Percentiles rank a stretch among this genome's conserved stretches.
These are phyloP conservation scores for Lyophyllum atratum DNA, from an alignment of 768 basidiomycete genomes.

Conservation along the genomic window DNA sequence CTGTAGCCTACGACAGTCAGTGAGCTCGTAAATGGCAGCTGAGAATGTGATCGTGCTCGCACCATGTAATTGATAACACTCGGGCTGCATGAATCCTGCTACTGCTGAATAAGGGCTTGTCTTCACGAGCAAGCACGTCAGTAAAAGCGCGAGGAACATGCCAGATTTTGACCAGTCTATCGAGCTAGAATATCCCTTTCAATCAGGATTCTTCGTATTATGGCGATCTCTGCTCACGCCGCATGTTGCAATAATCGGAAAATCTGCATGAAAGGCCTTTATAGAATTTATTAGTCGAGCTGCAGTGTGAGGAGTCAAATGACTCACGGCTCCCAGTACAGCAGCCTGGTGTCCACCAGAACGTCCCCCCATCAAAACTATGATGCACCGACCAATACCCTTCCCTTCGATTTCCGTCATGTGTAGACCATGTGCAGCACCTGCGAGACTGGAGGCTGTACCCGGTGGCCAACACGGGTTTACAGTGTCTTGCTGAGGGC, in stretches of 20 bases:
- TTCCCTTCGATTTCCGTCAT: slow-evolving; percentile 59
- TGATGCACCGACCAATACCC: slow-evolving; percentile 64
- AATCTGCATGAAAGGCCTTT: slow-evolving; percentile 68
- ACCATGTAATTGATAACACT: slow-evolving; percentile 69
- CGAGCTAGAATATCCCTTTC: slow-evolving; percentile 48
- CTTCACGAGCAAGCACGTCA: slow-evolving; percentile 54
- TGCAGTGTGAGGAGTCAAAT: slow-evolving; percentile 18
- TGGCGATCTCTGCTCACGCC: slow-evolving; percentile 49
- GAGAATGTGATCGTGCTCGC: neutral
- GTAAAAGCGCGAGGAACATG: slow-evolving; percentile 42
- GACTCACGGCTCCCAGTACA: slow-evolving; percentile 60
- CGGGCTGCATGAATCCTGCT: slow-evolving; percentile 65
- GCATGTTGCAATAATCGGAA: slow-evolving; percentile 74
- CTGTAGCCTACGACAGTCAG: slow-evolving; percentile 45
- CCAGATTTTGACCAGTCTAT: slow-evolving; percentile 80
- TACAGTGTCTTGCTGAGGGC: slow-evolving; percentile 31
- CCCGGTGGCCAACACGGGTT: slow-evolving; percentile 66
- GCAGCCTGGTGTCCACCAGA: slow-evolving; percentile 76
- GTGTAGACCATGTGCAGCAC: slow-evolving; percentile 70
- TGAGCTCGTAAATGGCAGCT: neutral
- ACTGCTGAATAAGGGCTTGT: slow-evolving; percentile 78
- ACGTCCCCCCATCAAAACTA: slow-evolving; percentile 66
- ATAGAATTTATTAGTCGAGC: neutral
- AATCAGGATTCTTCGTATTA: neutral
- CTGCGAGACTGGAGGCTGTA: slow-evolving; percentile 51